A percentile compares a stretch with the other conserved stretches of the same genome.
Conservation (phyloP, 768 basidiomycete genomes). For the Agaricus blazei region DNA sequence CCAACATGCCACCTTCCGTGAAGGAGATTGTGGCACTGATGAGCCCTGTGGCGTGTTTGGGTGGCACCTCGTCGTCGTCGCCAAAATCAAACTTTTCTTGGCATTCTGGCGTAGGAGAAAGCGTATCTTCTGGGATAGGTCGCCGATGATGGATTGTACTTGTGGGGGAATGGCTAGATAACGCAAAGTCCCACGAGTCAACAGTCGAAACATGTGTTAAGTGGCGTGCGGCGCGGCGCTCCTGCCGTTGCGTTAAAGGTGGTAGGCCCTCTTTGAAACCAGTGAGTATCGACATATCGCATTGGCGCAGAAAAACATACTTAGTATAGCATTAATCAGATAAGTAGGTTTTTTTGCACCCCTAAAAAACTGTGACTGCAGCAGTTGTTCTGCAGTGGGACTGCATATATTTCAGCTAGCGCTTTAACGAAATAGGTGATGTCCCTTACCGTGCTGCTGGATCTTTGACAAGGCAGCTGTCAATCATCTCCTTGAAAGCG, state of each 20-base stretch:
- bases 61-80: background rate
- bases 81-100: background rate
- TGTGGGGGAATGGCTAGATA: constrained; percentile 36
- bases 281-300: background rate
- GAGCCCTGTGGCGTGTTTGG: background rate
- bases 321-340: constrained; percentile 72
- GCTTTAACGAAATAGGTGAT: background rate
- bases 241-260: constrained; percentile 68
- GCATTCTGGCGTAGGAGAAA: background rate
- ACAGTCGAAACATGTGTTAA: constrained; percentile 40
- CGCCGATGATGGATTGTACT: constrained; percentile 22
- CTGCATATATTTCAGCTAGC: constrained; percentile 27
- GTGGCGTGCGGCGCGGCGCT: constrained; percentile 46
- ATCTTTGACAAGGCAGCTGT: constrained; percentile 80
- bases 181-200: constrained; percentile 80
- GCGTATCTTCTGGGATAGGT: constrained; percentile 14
- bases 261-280: constrained; percentile 53
- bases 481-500: constrained; percentile 78
- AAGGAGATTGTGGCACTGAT: background rate
- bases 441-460: constrained; percentile 60
- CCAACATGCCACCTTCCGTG: background rate
- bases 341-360: constrained; percentile 72
- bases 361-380: constrained; percentile 77
- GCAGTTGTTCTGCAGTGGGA: constrained; percentile 73
- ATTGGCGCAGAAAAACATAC: constrained; percentile 22